Base-by-base conservation (phyloP, 768 basidiomycete genomes). In the Kwoniella dendrophila region DNA sequence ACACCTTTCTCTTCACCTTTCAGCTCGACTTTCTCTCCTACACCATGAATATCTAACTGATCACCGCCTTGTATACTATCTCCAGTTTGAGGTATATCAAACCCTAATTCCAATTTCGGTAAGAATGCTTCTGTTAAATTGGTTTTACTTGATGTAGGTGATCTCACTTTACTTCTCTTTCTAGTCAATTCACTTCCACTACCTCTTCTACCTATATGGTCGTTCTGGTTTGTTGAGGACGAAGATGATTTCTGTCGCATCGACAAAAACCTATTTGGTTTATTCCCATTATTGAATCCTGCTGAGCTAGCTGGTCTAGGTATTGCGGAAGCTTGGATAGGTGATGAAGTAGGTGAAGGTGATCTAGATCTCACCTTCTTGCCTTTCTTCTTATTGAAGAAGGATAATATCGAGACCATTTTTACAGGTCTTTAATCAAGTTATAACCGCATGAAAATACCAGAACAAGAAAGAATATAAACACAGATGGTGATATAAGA, bases 301-400 rank as follows among this genome's bases (percentile, higher is more conserved):
- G 53, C 54, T 50, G 54, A 26, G 22, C 34, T 33, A 33, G 29
- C 4, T 10, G 62, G 43, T 29, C 8, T 11, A 29, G 49, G 51
- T 5, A 26, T 14, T 18, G 51, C 41, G 12, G 41, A 8, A 43
- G 8, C 41, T 11, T 6, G 6, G 20, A 5, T 43, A 26, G 45
- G 52, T 14, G 4, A 43, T 16, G 41, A 32, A 20, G 43, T 63
- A 22, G 48, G 29, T 8, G 43, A 34, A 4, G 56, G 33, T 1
- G 48, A 36, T 14, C 50, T 20, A 22, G 53, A 47, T 27, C 24
- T 43, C 29, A 45, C 11, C n/a, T 54, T 27, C 22, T 59, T 66
- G 27, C 56, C 43, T 20, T 66, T 68, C 50, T 67, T 67, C 59
- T 66, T 68, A 12, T 51, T 51, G 50, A 71, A 68, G 47, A 68